phyloP scores from a whole-genome alignment of 352 stramenopile species.

The Thraustochytrium striatum region DNA sequence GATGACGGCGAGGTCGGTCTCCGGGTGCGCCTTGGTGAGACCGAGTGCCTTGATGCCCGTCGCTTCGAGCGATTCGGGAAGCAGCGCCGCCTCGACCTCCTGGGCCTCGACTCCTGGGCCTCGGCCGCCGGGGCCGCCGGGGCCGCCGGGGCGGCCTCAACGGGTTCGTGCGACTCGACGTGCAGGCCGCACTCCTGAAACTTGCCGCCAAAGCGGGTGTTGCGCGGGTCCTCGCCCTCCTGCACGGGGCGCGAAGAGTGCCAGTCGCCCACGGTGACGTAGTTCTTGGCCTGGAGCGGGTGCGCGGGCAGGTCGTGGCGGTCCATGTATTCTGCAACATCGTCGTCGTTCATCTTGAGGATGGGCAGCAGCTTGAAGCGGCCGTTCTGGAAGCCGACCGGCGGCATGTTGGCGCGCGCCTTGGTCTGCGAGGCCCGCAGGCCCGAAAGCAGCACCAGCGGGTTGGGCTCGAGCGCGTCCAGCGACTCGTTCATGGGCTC shows the following conservation, averaged over 20 bases:
- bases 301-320: slow-evolving; percentile 68
- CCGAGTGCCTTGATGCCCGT: slow-evolving; percentile 38
- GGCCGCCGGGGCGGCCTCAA: neutral
- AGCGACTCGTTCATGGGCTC: slow-evolving; percentile 74
- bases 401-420: slow-evolving; percentile 65
- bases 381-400: slow-evolving; percentile 72
- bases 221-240: slow-evolving; percentile 67
- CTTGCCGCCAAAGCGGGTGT: slow-evolving; percentile 70
- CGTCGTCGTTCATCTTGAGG: slow-evolving; percentile 68
- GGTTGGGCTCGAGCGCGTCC: slow-evolving; percentile 58
- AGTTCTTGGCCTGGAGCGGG: slow-evolving; percentile 72
- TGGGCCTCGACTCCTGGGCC: neutral
- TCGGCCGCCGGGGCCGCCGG: neutral
- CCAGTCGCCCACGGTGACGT: slow-evolving; percentile 71
- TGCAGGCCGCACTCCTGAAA: slow-evolving; percentile 75
- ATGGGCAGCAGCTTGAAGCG: slow-evolving; percentile 78
- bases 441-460: slow-evolving; percentile 67
- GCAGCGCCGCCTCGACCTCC: neutral
- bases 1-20: slow-evolving; percentile 42
- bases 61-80: slow-evolving; percentile 25
- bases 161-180: slow-evolving; percentile 62
- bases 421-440: slow-evolving; percentile 71
- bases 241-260: slow-evolving; percentile 75
- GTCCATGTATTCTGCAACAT: slow-evolving; percentile 71
- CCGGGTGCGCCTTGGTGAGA: slow-evolving; percentile 11